phyloP scores from a whole-genome alignment of 176 grass and related monocot species.

The Triticum timopheevii region DNA sequence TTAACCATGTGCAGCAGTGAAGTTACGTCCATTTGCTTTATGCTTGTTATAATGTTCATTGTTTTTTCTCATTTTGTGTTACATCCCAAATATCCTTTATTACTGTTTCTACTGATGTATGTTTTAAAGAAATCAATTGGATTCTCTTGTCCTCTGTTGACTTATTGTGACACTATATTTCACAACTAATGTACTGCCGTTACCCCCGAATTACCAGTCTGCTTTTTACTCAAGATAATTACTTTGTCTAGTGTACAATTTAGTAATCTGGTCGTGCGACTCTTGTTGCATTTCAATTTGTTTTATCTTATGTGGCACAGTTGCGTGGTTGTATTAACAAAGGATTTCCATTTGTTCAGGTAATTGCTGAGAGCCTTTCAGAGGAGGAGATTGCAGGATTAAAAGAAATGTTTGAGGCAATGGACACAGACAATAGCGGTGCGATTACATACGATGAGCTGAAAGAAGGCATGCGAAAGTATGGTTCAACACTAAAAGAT shows the following conservation, averaged over 20 bases:
- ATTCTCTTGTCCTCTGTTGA: not conserved
- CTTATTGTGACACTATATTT: not conserved
- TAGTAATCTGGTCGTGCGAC: not conserved
- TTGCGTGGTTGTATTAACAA: not conserved
- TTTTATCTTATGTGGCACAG: not conserved
- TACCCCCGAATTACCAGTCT: slow-evolving; percentile 6
- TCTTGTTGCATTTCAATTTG: not conserved
- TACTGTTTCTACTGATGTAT: slow-evolving; percentile 34
- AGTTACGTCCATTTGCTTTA: not conserved
- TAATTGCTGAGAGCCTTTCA: slow-evolving; percentile 81
- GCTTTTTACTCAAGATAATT: not conserved
- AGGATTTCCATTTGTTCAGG: slow-evolving; percentile 37
- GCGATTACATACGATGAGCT: slow-evolving; percentile 83
- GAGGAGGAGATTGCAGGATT: slow-evolving; percentile 81
- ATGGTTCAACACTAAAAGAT: slow-evolving; percentile 66
- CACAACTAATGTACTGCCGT: not conserved
- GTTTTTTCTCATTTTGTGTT: not conserved
- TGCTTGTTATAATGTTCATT: not conserved
- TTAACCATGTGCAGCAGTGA: not conserved
- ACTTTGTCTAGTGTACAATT: not conserved
- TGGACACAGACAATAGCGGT: slow-evolving; percentile 72
- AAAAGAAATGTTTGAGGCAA: slow-evolving; percentile 75
- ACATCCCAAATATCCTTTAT: slow-evolving; percentile 4
- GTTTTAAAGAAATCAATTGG: not conserved
- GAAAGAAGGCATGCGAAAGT: slow-evolving; percentile 66